phyloP scores from a whole-genome alignment of 2,329 filamentous ascomycete species.

The Sporothrix globosa region DNA sequence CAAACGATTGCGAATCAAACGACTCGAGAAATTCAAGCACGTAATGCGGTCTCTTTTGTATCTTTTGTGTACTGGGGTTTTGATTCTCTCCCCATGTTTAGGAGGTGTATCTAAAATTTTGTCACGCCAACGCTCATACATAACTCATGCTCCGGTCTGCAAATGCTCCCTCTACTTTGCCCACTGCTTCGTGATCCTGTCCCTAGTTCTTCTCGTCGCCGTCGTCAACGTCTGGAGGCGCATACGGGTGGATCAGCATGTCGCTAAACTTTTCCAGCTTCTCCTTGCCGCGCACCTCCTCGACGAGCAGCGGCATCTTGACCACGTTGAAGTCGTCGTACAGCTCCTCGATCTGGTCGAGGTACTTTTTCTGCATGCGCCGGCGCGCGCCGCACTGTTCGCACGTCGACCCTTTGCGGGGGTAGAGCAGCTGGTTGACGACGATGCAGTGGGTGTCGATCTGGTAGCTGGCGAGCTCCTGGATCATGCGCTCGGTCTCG shows the following conservation, averaged over 20 bases:
- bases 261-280: slow-evolving; percentile 87
- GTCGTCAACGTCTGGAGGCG: slow-evolving; percentile 57
- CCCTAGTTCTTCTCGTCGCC: slow-evolving; percentile 18
- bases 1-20: neutral
- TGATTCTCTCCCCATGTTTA: neutral
- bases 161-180: too few relatives aligned
- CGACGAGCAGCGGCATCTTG: slow-evolving; percentile 93
- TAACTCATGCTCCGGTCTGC: neutral
- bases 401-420: slow-evolving; percentile 79
- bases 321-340: slow-evolving; percentile 99
- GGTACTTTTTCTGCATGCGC: slow-evolving; percentile 99
- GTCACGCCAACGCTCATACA: slow-evolving; percentile 7
- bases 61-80: neutral
- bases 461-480: slow-evolving; percentile 88
- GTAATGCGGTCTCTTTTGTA: neutral
- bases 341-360: slow-evolving; percentile 97
- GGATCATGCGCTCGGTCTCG: slow-evolving; percentile 99
- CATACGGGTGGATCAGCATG: slow-evolving; percentile 77
- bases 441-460: slow-evolving; percentile 98
- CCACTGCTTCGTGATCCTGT: neutral
- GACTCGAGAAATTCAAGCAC: neutral
- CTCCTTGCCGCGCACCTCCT: slow-evolving; percentile 95
- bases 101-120: slow-evolving; percentile 15
- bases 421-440: slow-evolving; percentile 96
- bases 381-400: slow-evolving; percentile 93